Conservation (phyloP, 108 stramenopile species). For the Cyclostephanos invisitatus region DNA sequence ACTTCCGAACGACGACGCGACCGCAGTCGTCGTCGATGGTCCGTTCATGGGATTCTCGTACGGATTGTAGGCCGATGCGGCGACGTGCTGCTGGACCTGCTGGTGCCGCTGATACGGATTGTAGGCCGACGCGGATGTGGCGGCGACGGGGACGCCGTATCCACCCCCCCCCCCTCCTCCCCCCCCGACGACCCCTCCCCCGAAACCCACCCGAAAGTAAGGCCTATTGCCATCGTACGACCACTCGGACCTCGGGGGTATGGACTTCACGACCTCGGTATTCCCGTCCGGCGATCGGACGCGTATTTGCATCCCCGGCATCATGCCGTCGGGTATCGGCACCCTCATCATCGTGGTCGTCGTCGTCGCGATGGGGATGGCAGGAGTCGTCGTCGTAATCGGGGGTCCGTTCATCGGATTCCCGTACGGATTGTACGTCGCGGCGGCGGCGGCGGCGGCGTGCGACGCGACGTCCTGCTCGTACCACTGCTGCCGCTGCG, state of each 20-base stretch:
- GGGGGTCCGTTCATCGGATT: too few species aligned
- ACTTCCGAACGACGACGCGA: too few species aligned
- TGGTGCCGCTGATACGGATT: too few species aligned
- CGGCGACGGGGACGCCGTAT: background rate
- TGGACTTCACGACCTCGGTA: conserved; percentile 27
- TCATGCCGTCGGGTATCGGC: too few species aligned
- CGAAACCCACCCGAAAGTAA: conserved; percentile 35
- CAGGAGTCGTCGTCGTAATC: too few species aligned
- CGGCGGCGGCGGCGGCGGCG: too few species aligned
- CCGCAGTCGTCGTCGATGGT: background rate
- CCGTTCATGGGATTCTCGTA: background rate
- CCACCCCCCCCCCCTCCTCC: too few species aligned
- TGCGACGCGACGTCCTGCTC: background rate
- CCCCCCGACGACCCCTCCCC: background rate
- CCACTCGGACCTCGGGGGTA: conserved; percentile 38
- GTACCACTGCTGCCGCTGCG: too few species aligned
- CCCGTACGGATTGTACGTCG: too few species aligned
- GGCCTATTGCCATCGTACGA: conserved; percentile 12
- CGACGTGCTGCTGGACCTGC: too few species aligned
- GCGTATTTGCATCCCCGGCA: conserved; percentile 35
- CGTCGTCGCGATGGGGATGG: background rate
- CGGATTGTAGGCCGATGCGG: conserved; percentile 4
- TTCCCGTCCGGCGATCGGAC: conserved; percentile 38
- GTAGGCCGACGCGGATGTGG: too few species aligned
- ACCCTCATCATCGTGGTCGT: conserved; percentile 30